Percentiles rank a stretch among this genome's conserved stretches.
Evolutionary conservation across 805 yeast genomes (phyloP).

Genomic region (Diddensiella santjacobensis): DNA sequence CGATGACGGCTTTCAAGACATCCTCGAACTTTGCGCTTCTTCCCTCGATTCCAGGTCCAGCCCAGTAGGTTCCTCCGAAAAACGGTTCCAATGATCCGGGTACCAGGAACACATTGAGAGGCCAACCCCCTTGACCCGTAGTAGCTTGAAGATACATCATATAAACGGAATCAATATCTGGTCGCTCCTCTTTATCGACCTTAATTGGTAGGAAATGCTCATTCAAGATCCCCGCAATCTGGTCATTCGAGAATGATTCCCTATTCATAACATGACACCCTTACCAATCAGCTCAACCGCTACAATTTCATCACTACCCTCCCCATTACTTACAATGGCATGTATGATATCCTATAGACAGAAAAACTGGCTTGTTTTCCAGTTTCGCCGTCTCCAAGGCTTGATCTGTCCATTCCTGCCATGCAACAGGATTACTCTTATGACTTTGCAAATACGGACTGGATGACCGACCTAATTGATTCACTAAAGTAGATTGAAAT

Average conservation of each 20-base stretch:
- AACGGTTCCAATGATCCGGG: constrained; percentile 35
- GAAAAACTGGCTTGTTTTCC: constrained; percentile 34
- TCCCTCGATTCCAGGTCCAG: constrained; percentile 30
- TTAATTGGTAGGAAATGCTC: constrained; percentile 35
- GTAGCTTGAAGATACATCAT: constrained; percentile 37
- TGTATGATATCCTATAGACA: constrained; percentile 37
- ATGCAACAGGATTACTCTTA: constrained; percentile 33
- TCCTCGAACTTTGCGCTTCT: constrained; percentile 27
- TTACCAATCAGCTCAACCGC: not conserved
- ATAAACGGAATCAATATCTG: constrained; percentile 39
- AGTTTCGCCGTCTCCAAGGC: constrained; percentile 31
- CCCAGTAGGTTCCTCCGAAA: constrained; percentile 39
- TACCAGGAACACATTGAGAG: constrained; percentile 36
- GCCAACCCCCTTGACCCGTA: constrained; percentile 40
- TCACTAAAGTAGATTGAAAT: constrained; percentile 7
- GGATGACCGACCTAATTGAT: constrained; percentile 17
- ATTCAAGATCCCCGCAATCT: constrained; percentile 31
- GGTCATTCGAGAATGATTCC: constrained; percentile 30
- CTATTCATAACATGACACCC: constrained; percentile 38
- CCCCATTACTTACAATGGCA: constrained; percentile 30
- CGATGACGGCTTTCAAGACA: constrained; percentile 30
- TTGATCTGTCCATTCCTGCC: constrained; percentile 37
- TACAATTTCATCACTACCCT: not conserved
- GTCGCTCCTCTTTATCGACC: constrained; percentile 38
- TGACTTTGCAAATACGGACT: constrained; percentile 31